These are phyloP conservation scores for Neonothopanus nambi DNA, from an alignment of 1,284 basidiomycete species.

Conservation along the genomic window DNA sequence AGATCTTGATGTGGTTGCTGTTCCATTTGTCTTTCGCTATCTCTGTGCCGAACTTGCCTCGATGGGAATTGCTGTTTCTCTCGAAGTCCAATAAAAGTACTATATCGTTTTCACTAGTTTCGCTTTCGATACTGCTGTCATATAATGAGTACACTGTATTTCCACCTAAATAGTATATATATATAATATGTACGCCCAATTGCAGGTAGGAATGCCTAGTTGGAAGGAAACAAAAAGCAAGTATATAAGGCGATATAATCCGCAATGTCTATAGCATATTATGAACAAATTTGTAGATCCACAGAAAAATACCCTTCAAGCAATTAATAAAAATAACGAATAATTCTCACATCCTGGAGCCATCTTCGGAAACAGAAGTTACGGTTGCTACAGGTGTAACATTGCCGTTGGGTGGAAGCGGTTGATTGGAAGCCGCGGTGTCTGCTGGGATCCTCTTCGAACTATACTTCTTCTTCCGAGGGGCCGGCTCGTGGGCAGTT, in stretches of 20 bases:
- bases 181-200: neutral
- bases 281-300: neutral
- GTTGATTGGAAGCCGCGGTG: conserved; percentile 1
- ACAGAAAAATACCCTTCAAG: neutral
- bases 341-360: neutral
- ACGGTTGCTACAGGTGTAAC: neutral
- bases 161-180: neutral
- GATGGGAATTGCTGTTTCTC: conserved; percentile 83
- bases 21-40: conserved; percentile 95
- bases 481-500: conserved; percentile 2
- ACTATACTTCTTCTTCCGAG: conserved; percentile 17
- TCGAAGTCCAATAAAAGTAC: conserved; percentile 54
- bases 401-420: neutral
- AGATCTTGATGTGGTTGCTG: conserved; percentile 89
- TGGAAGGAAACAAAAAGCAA: neutral
- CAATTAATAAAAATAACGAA: neutral
- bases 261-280: neutral
- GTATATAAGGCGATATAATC: neutral
- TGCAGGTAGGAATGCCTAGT: neutral
- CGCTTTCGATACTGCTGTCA: neutral
- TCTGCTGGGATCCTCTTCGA: conserved; percentile 13
- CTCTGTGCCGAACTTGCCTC: conserved; percentile 83
- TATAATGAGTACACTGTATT: neutral
- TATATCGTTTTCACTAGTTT: neutral
- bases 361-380: conserved; percentile 2